Conservation (phyloP, 352 stramenopile genomes). For the Pythium rhizo-oryzae region DNA sequence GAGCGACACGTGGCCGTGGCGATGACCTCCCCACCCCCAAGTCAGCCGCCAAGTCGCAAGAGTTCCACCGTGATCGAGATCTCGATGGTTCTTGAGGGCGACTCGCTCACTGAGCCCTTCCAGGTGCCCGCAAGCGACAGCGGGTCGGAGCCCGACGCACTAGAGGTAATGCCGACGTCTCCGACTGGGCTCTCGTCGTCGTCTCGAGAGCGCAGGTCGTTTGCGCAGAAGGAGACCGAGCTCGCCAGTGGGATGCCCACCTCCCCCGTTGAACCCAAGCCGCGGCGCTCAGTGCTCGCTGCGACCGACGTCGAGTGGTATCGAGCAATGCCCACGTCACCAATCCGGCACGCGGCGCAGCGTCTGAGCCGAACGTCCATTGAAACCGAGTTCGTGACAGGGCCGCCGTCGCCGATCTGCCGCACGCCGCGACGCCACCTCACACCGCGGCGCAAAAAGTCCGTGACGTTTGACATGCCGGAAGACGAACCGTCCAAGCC, state of each 20-base stretch:
- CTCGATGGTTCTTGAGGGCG: neutral
- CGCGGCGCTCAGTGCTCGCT: neutral
- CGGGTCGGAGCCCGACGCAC: neutral
- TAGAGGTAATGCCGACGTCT: constrained; percentile 2
- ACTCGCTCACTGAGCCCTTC: neutral
- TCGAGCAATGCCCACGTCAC: neutral
- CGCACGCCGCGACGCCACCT: neutral
- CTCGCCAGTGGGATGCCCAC: neutral
- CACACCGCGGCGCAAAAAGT: constrained; percentile 3
- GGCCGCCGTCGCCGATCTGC: neutral
- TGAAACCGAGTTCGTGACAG: neutral
- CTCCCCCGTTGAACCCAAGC: neutral
- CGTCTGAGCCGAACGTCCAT: neutral
- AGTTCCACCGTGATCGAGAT: neutral
- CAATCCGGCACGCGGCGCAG: neutral
- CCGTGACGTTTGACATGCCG: constrained; percentile 2
- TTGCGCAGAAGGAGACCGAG: neutral
- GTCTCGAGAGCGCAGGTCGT: neutral
- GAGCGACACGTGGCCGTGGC: neutral
- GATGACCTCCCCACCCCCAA: neutral
- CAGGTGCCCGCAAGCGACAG: neutral
- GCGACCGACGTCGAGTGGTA: neutral
- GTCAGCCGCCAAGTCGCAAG: neutral
- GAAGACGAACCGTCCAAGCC: neutral
- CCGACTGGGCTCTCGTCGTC: neutral